Evolutionary conservation across 2,329 filamentous ascomycete species (phyloP), one percentile per base, ranked within the genome.

Genomic region (Penicillium sp.): DNA sequence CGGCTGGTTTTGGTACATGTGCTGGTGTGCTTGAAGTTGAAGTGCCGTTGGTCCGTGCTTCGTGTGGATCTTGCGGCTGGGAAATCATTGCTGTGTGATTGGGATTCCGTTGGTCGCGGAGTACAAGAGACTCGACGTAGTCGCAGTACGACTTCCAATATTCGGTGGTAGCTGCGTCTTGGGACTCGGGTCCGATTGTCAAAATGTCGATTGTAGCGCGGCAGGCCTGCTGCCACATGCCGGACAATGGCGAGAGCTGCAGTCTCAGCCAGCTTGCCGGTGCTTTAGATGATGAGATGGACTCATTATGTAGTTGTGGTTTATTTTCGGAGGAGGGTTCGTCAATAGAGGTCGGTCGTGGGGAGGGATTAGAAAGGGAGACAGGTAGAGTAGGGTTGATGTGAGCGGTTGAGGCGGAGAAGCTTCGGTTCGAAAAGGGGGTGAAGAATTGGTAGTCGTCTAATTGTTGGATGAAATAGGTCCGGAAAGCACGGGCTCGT

Each of bases 161-260:
- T 37, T 54, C 37, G 26, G 55, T 34, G 36, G 40, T 21, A 31
- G 29, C 18, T 23, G 21, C 23, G 13, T 23, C 46, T 21, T 28
- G 34, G 28, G 28, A 26, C 26, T 43, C 46, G 19, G 46, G 49
- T 19, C 53, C 39, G 37, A 28, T 51, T 29, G 52, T 56, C 46
- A 58, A 56, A 28, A 62, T 53, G 23, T 45, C 55, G 18, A 44
- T 56, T 31, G 57, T 60, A 39, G 44, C 21, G 42, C 55, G 65
- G 44, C 68, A 72, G 68, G 54, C 70, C 68, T 67, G 71, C 70
- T 73, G 71, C 66, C 66, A 72, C 44, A 57, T 55, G 34, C 59
- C 55, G 29, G 55, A 50, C 48, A 65, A 40, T 44, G 46, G 47
- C 11, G 54, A 51, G 29, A 64, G 44, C 31, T 49, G 43, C 31